These are phyloP conservation scores for Fragilaria radians DNA, from an alignment of 108 stramenopile genomes.

Conservation along the genomic window DNA sequence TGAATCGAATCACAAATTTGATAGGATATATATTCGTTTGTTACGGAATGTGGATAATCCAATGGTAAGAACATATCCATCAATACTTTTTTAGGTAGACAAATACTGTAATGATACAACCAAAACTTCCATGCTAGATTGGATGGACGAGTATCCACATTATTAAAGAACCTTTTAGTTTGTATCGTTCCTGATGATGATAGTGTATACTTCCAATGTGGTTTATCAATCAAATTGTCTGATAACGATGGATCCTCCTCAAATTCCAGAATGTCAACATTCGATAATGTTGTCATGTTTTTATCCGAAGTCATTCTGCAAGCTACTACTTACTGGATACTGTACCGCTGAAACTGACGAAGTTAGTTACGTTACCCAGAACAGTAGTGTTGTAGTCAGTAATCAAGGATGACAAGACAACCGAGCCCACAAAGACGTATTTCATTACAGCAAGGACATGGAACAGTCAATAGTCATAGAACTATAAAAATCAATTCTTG, in stretches of 20 bases:
- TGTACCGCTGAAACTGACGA: too few species aligned
- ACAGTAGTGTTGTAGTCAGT: too few species aligned
- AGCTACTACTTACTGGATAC: too few species aligned
- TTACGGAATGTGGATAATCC: conserved; percentile 70
- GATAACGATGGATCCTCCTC: conserved; percentile 6
- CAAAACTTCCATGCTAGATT: neutral
- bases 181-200: neutral
- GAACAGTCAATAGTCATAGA: too few species aligned
- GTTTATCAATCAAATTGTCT: neutral
- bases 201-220: neutral
- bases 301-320: too few species aligned
- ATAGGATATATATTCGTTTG: conserved; percentile 70
- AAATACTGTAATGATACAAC: neutral
- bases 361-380: too few species aligned
- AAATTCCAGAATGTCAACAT: conserved; percentile 6
- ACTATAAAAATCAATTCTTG: too few species aligned
- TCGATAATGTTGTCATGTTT: too few species aligned
- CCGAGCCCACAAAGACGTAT: too few species aligned
- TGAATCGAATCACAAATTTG: conserved; percentile 91
- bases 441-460: too few species aligned
- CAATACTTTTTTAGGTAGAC: conserved; percentile 8
- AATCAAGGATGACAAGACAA: too few species aligned
- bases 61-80: conserved; percentile 60
- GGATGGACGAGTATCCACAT: neutral
- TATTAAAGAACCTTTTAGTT: neutral